phyloP scores from a whole-genome alignment of 106 monocot species.

The Posidonia australis region DNA sequence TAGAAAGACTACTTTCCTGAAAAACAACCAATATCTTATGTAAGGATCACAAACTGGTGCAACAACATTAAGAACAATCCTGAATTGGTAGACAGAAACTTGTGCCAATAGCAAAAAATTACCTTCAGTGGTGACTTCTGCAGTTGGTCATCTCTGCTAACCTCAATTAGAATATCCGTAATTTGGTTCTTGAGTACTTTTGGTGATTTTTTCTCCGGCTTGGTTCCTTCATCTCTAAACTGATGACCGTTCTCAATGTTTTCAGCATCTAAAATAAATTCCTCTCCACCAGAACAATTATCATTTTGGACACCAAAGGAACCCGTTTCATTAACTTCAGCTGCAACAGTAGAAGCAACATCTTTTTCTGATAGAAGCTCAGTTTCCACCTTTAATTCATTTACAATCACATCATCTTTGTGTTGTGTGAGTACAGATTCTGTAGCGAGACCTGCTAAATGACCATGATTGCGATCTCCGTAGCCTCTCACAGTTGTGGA shows the following conservation, averaged over 20 bases:
- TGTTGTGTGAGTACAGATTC: not conserved
- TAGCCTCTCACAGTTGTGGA: not conserved
- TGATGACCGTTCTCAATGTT: not conserved
- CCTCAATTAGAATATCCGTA: not conserved
- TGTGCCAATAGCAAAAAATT: conserved; percentile 2
- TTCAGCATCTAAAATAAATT: not conserved
- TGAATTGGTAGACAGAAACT: not conserved
- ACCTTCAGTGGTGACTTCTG: conserved; percentile 49
- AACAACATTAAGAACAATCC: no score
- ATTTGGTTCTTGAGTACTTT: conserved; percentile 2
- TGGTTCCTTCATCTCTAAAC: not conserved
- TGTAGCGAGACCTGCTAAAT: not conserved
- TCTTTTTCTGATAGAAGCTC: not conserved
- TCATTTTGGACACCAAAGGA: not conserved
- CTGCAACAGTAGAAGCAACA: not conserved
- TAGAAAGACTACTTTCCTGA: conserved; percentile 40
- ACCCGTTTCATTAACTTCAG: not conserved
- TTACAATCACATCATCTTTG: not conserved
- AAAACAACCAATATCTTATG: not conserved
- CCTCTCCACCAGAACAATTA: not conserved
- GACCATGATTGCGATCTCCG: not conserved
- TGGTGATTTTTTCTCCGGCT: not conserved
- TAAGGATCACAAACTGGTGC: no score
- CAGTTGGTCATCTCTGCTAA: not conserved
- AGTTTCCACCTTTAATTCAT: not conserved